Evolutionary conservation across 441 rosid species (phyloP), one percentile per base, ranked within the genome.

Genomic region (Syzygium syzygioides): DNA sequence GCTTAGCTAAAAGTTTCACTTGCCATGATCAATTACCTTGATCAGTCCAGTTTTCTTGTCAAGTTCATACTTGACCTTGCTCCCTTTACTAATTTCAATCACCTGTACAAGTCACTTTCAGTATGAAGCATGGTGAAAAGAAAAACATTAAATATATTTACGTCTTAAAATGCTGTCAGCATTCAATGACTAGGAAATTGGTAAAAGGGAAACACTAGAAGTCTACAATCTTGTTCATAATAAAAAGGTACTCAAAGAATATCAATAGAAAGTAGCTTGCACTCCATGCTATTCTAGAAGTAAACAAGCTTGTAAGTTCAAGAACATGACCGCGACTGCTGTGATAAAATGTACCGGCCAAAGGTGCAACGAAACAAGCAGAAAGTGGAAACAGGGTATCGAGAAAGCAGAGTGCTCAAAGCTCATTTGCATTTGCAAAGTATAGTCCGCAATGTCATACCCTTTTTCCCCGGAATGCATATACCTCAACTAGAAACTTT

Each of bases 61-160:
- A 80, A 89, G 90, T 80, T 89, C 90, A 53, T 89, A 89, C 86
- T 89, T 89, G 88, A 89, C 90, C 66, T 89, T 89, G 90, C 88
- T 89, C 86, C 90, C 90, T 59, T 89, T 89, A 23, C 90, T 54
- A 37, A 89, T 89, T 83, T 89, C 90, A 89, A 89, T 50, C 83
- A 89, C 90, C 90, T 89, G 90, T 56, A 86, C 66, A 34, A 86
- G 79, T 25, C 26, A 76, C 41, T 76, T 71, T 76, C 52, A 76
- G 30, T 23, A 76, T 12, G 50, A 76, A 41, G 23, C 52, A 76
- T 23, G n/a, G 18, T 76, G 53, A 76, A 41, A 76, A 23, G 83
- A 23, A 23, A 41, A 76, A 76, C 52, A 76, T 41, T 9, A 76
- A 12, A 76, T 12, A 76, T 41, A 23, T 76, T 71, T 76, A 23